phyloP scores from a whole-genome alignment of 2,329 filamentous ascomycete species.

The Helicocarpus griseus region DNA sequence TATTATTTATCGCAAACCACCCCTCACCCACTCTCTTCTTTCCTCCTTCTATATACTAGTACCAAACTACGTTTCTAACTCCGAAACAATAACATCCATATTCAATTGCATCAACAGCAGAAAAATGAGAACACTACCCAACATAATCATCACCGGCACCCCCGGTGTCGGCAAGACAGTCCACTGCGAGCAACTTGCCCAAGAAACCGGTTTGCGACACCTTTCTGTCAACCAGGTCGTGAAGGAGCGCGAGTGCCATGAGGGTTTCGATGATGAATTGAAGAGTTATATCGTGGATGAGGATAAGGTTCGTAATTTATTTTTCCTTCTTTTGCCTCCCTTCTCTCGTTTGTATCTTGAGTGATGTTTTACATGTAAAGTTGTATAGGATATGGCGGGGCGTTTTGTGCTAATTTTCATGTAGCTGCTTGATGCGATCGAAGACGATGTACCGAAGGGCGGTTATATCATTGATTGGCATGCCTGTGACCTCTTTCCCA shows the following conservation, averaged over 20 bases:
- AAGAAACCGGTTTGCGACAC: conserved; percentile 68
- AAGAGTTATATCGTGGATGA: conserved; percentile 92
- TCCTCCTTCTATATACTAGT: neutral
- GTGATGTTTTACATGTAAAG: neutral
- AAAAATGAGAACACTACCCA: conserved; percentile 48
- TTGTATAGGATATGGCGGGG: neutral
- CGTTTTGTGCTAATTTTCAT: neutral
- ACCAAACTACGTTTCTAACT: neutral
- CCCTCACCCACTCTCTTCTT: no score
- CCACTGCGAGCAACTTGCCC: conserved; percentile 72
- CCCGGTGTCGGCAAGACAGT: conserved; percentile 94
- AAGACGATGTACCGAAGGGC: conserved; percentile 66
- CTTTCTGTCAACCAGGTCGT: conserved; percentile 84
- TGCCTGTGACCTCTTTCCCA: conserved; percentile 88
- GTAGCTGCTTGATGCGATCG: conserved; percentile 73
- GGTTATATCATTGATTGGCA: conserved; percentile 97
- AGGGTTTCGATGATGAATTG: conserved; percentile 76
- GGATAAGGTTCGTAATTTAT: conserved; percentile 59
- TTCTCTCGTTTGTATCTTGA: neutral
- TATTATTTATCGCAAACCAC: no score
- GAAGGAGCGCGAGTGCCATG: conserved; percentile 78
- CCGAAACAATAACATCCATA: no score
- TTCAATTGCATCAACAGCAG: neutral
- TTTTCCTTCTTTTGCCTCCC: neutral
- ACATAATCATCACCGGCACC: conserved; percentile 91